Percentiles rank a stretch among this genome's conserved stretches.
phyloP scores from a whole-genome alignment of 805 yeast species.

The Priceomyces castillae region DNA sequence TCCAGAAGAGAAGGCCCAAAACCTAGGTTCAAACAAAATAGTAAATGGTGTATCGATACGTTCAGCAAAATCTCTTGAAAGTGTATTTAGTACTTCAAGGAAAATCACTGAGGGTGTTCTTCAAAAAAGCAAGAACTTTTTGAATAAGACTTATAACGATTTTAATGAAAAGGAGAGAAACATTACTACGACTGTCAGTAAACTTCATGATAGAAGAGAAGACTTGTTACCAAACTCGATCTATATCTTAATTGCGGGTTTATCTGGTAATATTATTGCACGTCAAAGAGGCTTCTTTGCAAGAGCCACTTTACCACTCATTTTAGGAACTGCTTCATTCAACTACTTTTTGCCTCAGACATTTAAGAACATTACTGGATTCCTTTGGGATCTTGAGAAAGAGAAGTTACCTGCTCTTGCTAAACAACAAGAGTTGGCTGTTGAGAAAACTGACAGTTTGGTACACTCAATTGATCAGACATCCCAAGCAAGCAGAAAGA shows the following conservation, averaged over 20 bases:
- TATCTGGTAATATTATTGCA: constrained; percentile 71
- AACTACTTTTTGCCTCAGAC: constrained; percentile 72
- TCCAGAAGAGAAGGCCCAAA: constrained; percentile 38
- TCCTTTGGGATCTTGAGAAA: constrained; percentile 61
- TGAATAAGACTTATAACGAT: constrained; percentile 47
- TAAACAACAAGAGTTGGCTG: constrained; percentile 52
- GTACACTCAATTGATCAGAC: constrained; percentile 44
- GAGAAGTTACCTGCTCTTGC: constrained; percentile 62
- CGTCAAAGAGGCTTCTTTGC: constrained; percentile 61
- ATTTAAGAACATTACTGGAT: constrained; percentile 54
- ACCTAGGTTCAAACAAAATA: constrained; percentile 45
- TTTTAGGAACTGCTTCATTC: constrained; percentile 63
- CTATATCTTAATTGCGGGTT: constrained; percentile 64
- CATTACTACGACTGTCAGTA: constrained; percentile 60
- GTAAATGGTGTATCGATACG: constrained; percentile 59
- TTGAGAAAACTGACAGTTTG: constrained; percentile 44
- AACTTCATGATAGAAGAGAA: constrained; percentile 62
- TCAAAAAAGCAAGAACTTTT: constrained; percentile 22
- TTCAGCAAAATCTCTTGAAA: constrained; percentile 49
- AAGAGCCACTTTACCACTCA: constrained; percentile 55
- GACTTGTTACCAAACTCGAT: constrained; percentile 68
- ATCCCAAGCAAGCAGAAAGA: constrained; percentile 35
- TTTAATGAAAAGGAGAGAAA: constrained; percentile 61
- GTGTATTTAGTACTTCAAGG: constrained; percentile 48
- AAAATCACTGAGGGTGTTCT: constrained; percentile 33